Evolutionary conservation across 495 filamentous ascomycete species (phyloP), one percentile per base, ranked within the genome.

Genomic region (Penicillium flavigenum): DNA sequence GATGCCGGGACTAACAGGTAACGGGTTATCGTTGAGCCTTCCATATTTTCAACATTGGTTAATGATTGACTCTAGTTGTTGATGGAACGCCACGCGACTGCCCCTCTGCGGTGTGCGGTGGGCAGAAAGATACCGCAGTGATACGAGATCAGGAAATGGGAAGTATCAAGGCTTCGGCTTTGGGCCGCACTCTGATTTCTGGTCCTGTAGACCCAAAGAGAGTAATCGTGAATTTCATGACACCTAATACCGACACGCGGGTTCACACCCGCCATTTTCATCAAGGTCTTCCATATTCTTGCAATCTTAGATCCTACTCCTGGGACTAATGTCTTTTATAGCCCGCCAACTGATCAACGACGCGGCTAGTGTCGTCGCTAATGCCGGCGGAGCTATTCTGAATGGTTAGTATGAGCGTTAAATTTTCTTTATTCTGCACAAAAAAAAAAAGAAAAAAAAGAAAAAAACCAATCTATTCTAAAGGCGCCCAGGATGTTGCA

Each of bases 81-180:
- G 81, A 84, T 56, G 81, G 83, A 39, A 84, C 80, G 27, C 83
- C 81, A 20, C 79, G 81, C 43, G 79, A 83, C 64, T 83, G 81
- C 63, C 75, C 73, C 42, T 71, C 72, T 32, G 79, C 80, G 49
- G 58, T 56, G 5, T 85, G 82, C 61, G 82, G 72, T 36, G 63
- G 67, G 11, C 63, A 75, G 60, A 64, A 63, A 43, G 72, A 75
- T 53, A 75, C 72, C 20, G 73, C 80, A 54, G 82, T 85, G 64
- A 83, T 84, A 64, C 77, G 82, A 17, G 67, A 77, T 62, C 49
- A 61, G 19, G 72, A 75, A 47, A 60, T 75, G 26, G 65, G 62
- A 24, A 64, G 47, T 17, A 56, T 63, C 58, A 72, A 79, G 47
- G 80, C 76, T 29, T 73, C 78, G 31, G 76, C 83, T 43, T 73